Percentiles rank a stretch among this genome's conserved stretches.
Conservation (phyloP, 345 rosid genomes). For the Raphanus sativus region DNA sequence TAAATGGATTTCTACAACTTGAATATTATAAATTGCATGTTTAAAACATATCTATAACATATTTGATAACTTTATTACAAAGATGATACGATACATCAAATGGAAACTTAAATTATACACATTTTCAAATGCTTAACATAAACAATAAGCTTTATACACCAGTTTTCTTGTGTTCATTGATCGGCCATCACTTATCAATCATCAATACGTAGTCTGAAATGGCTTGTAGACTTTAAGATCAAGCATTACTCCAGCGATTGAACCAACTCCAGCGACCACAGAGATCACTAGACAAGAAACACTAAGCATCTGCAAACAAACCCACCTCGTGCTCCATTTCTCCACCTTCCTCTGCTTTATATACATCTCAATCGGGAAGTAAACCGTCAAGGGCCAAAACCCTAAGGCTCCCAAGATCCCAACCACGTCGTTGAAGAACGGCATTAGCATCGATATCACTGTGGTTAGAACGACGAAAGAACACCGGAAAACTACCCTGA, state of each 20-base stretch:
- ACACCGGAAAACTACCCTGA: conserved; percentile 60
- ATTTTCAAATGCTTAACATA: conserved; percentile 22
- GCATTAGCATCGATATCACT: conserved; percentile 67
- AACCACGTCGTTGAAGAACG: conserved; percentile 70
- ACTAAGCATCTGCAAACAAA: conserved; percentile 56
- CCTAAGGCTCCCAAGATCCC: conserved; percentile 78
- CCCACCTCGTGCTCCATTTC: conserved; percentile 70
- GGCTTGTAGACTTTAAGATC: conserved; percentile 46
- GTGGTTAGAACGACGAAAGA: conserved; percentile 57
- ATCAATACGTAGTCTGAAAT: conserved; percentile 40
- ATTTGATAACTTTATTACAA: conserved; percentile 21
- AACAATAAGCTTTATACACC: conserved; percentile 24
- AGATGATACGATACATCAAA: conserved; percentile 25
- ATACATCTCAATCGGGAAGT: conserved; percentile 79
- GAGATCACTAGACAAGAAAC: conserved; percentile 56
- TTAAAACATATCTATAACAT: conserved; percentile 2
- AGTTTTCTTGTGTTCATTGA: conserved; percentile 1
- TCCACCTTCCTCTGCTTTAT: conserved; percentile 53
- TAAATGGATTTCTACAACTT: not conserved
- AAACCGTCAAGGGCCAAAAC: conserved; percentile 77
- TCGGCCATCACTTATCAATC: not conserved
- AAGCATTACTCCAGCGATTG: conserved; percentile 61
- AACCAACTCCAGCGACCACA: conserved; percentile 60
- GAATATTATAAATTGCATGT: not conserved
- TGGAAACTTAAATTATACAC: conserved; percentile 27